A percentile compares a stretch with the other conserved stretches of the same genome.
phyloP scores from a whole-genome alignment of 2,329 filamentous ascomycete species.

The Sclerotiophoma versabilis region DNA sequence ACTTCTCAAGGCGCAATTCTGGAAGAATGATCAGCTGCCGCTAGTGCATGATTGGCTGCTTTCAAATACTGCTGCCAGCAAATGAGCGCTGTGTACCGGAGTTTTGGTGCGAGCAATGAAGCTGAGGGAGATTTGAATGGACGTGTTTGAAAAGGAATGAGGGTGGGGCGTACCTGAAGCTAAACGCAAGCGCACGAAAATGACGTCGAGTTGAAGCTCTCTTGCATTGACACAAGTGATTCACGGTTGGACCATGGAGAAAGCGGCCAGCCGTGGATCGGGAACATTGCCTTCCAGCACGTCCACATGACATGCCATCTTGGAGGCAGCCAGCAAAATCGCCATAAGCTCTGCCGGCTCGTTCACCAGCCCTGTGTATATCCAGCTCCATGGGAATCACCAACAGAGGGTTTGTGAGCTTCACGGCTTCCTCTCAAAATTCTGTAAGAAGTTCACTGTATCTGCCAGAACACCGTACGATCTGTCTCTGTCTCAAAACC shows the following conservation, averaged over 20 bases:
- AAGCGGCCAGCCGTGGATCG: slow-evolving; percentile 12
- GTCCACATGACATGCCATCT: neutral
- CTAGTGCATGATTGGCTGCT: slow-evolving; percentile 13
- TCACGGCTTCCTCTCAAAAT: no score
- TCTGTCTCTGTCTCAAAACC: no score
- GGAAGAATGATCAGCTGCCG: slow-evolving; percentile 6
- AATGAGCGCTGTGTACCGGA: slow-evolving; percentile 11
- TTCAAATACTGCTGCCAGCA: slow-evolving; percentile 1
- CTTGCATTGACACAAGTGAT: neutral
- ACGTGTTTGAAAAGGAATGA: slow-evolving; percentile 14
- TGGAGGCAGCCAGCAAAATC: neutral
- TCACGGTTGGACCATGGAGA: slow-evolving; percentile 17
- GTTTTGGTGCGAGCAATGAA: slow-evolving; percentile 10
- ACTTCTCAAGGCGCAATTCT: slow-evolving; percentile 2
- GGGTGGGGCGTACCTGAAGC: slow-evolving; percentile 17
- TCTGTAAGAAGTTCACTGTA: no score
- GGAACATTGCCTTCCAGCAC: slow-evolving; percentile 1
- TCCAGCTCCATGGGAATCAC: no score
- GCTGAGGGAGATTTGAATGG: slow-evolving; percentile 17
- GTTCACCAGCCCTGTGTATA: neutral
- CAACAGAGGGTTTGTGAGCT: no score
- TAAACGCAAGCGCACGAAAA: neutral
- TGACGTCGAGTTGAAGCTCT: slow-evolving; percentile 10
- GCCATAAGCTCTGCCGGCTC: neutral
- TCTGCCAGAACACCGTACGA: no score